Evolutionary conservation across 331 rosid genomes (phyloP).

Genomic region (Prunus yedoensis): DNA sequence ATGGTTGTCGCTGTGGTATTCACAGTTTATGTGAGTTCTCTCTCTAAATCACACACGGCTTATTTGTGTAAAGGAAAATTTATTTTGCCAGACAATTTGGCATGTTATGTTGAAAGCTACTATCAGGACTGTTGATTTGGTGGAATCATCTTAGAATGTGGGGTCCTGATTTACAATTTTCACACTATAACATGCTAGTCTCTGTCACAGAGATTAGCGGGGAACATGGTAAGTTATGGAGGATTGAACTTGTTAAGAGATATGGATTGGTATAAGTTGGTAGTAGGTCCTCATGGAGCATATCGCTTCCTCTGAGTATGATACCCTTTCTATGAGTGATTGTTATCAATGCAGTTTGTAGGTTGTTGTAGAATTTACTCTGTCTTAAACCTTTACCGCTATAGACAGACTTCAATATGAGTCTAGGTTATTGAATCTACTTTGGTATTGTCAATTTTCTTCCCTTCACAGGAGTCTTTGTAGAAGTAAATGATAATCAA

Average conservation of each 20-base stretch:
- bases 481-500: neutral
- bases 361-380: neutral
- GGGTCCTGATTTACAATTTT: neutral
- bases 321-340: neutral
- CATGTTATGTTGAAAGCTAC: neutral
- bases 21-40: slow-evolving; percentile 72
- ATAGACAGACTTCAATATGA: neutral
- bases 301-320: neutral
- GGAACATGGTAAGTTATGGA: neutral
- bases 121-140: neutral
- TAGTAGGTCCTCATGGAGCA: neutral
- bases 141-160: neutral
- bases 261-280: neutral
- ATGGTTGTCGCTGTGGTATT: slow-evolving; percentile 55
- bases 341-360: neutral
- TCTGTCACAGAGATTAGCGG: neutral
- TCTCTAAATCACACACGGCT: slow-evolving; percentile 15
- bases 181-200: neutral
- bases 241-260: neutral
- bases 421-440: neutral
- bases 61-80: neutral
- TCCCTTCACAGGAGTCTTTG: neutral
- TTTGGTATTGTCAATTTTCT: neutral
- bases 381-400: neutral
- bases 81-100: neutral